Evolutionary conservation across 1,284 basidiomycete species (phyloP), one percentile per base, ranked within the genome.

Genomic region (Boletellus deceptivus): DNA sequence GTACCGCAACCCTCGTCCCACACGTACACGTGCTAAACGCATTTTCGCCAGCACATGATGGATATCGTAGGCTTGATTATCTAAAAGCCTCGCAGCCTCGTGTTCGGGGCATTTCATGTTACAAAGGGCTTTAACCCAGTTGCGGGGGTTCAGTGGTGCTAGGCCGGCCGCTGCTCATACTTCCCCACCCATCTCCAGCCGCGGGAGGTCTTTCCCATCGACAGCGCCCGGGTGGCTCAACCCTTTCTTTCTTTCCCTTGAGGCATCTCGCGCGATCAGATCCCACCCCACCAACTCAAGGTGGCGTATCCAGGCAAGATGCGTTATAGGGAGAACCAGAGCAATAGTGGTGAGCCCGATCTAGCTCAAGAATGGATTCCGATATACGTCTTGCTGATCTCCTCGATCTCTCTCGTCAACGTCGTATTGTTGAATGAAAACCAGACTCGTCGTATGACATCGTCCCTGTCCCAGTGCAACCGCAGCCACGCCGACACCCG

Each of bases 401-500:
- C 11, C n/a, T 20, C 20, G 20, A 55, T 60, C 57, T 50, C 47
- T 16, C 47, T 10, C 45, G 47, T 62, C 55, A 48, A 63, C 62
- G 42, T 13, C 8, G 10, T 9, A 34, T 35, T 18, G 25, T 5
- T 42, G 5, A 16, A 52, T 20, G 52, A 34, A 20, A 42, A 46
- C 18, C 43, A 70, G 64, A 70, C 42, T 67, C 64, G 31, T 69
- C 64, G 27, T 65, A 67, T 29, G 67, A 67, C 33, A 65, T 67
- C 27, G 63, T 70, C 33, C 52, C 57, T 3, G 52, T 62, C 3
- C 58, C 53, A 13, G 42, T 31, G 14, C 45, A 35, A 29, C 46
- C 43, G 16, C 61, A 20, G 4, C 20, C 20, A 4, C 20, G 58
- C 18, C 64, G 65, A 34, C 66, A 39, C 10, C 64, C 64, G 0